phyloP scores from a whole-genome alignment of 2,329 filamentous ascomycete species.

The Phyllosticta capitalensis region DNA sequence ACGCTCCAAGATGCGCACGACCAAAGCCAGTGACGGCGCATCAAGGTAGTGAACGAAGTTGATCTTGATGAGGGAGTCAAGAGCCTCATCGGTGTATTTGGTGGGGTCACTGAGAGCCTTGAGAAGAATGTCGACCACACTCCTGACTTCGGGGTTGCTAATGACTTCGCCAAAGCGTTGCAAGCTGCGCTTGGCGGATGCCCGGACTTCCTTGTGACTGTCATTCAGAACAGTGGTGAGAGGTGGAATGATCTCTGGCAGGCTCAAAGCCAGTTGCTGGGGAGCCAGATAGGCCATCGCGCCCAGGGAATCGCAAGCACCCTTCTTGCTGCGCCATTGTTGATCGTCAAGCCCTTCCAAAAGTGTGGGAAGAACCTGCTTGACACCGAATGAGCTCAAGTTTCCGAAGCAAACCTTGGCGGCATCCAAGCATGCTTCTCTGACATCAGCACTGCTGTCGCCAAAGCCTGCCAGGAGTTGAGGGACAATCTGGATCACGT shows the following conservation, averaged over 20 bases:
- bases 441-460: constrained; percentile 77
- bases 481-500: constrained; percentile 90
- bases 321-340: constrained; percentile 98
- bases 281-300: constrained; percentile 98
- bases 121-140: constrained; percentile 78
- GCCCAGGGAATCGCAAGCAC: constrained; percentile 89
- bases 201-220: constrained; percentile 92
- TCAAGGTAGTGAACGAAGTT: constrained; percentile 98
- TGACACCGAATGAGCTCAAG: constrained; percentile 91
- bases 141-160: constrained; percentile 93
- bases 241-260: constrained; percentile 95
- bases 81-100: constrained; percentile 88
- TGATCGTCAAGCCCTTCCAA: constrained; percentile 87
- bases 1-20: constrained; percentile 90
- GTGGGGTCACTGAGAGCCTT: constrained; percentile 97
- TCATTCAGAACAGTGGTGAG: constrained; percentile 91
- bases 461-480: constrained; percentile 84
- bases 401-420: constrained; percentile 91
- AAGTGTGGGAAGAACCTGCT: constrained; percentile 83
- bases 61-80: constrained; percentile 94
- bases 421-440: constrained; percentile 84
- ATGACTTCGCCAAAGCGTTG: constrained; percentile 99
- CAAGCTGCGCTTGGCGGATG: constrained; percentile 86
- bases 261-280: constrained; percentile 80
- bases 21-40: constrained; percentile 85